Conservation (phyloP, 2,329 filamentous ascomycete genomes). For the Ilyonectria destructans region DNA sequence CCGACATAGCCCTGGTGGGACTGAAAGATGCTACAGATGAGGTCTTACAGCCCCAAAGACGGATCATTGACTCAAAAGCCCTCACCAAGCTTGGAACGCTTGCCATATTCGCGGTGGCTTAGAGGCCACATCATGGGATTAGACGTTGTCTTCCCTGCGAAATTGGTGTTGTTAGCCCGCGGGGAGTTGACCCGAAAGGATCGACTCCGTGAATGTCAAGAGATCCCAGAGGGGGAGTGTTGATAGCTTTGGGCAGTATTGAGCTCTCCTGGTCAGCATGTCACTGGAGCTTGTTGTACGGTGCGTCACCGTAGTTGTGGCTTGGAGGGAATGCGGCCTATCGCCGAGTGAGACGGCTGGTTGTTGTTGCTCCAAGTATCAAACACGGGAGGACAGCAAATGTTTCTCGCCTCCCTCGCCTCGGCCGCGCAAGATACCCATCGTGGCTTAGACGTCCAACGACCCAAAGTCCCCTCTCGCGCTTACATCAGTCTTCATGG, state of each 20-base stretch:
- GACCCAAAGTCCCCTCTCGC: slow-evolving; percentile 8
- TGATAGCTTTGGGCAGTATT: slow-evolving; percentile 11
- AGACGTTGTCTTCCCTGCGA: not conserved
- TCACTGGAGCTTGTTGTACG: not conserved
- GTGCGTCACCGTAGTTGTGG: slow-evolving; percentile 9
- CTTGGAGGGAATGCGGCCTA: slow-evolving; percentile 6
- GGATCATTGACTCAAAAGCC: slow-evolving; percentile 11
- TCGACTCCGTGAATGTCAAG: not conserved
- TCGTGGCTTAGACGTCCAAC: slow-evolving; percentile 26
- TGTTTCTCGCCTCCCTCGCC: slow-evolving; percentile 8
- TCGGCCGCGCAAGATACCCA: slow-evolving; percentile 11
- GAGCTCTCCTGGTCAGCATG: not conserved
- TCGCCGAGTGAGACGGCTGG: slow-evolving; percentile 13
- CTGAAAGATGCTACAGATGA: slow-evolving; percentile 6
- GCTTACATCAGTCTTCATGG: slow-evolving; percentile 19
- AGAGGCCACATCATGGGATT: slow-evolving; percentile 12
- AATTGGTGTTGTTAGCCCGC: not conserved
- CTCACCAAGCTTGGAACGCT: not conserved
- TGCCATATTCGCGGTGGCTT: slow-evolving; percentile 11
- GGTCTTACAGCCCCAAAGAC: slow-evolving; percentile 25
- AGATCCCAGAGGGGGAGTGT: not conserved
- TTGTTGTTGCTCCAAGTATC: slow-evolving; percentile 12
- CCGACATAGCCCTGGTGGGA: slow-evolving; percentile 3
- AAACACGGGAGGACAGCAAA: not conserved
- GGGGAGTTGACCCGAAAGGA: not conserved